Evolutionary conservation across 257 asterid species (phyloP).

Genomic region (Echium plantagineum): DNA sequence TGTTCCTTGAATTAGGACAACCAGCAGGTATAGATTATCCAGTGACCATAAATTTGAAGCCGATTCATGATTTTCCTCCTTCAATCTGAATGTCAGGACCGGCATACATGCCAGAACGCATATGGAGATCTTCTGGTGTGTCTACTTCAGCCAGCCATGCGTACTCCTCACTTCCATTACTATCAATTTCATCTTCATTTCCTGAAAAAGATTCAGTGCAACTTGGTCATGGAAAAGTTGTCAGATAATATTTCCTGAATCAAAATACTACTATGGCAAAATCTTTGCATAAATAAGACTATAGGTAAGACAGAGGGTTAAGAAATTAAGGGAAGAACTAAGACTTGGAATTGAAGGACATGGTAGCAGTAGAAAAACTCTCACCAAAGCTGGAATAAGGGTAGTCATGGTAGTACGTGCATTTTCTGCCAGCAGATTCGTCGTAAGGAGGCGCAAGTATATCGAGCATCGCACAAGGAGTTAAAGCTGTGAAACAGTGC

Average conservation of each 20-base stretch:
- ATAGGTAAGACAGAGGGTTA: background rate
- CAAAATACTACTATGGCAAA: too few relatives aligned
- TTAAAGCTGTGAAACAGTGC: conserved; percentile 80
- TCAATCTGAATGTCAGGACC: conserved; percentile 47
- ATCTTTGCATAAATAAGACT: too few relatives aligned
- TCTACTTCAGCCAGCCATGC: conserved; percentile 75
- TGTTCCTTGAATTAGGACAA: background rate
- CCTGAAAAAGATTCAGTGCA: conserved; percentile 12
- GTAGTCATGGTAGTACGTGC: conserved; percentile 77
- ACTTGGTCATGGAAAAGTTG: background rate
- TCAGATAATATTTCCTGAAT: too few relatives aligned
- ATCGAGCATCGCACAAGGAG: conserved; percentile 95
- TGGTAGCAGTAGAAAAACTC: conserved; percentile 8
- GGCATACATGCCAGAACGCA: conserved; percentile 46
- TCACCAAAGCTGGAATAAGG: conserved; percentile 62
- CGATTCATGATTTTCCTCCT: background rate
- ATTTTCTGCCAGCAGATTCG: conserved; percentile 62
- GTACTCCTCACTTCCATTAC: conserved; percentile 45
- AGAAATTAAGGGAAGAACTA: background rate
- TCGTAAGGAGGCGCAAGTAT: conserved; percentile 89
- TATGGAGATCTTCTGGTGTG: conserved; percentile 68
- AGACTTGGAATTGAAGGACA: conserved; percentile 6
- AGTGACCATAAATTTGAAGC: too few relatives aligned
- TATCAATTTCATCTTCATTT: conserved; percentile 22
- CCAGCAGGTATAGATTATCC: too few relatives aligned